phyloP scores from a whole-genome alignment of 441 rosid species.

The Biscutella laevigata region DNA sequence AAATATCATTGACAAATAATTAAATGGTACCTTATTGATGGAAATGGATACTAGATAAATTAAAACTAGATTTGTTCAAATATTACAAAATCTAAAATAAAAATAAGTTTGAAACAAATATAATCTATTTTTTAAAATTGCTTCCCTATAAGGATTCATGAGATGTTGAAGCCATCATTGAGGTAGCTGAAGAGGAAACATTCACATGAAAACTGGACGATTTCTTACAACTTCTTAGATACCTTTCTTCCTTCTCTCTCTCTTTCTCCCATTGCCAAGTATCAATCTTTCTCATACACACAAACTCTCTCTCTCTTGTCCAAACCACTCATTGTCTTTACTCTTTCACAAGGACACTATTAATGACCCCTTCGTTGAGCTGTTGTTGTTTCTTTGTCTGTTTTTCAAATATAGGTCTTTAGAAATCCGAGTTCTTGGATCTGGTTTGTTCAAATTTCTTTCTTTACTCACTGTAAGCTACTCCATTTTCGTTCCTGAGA shows the following conservation, averaged over 20 bases:
- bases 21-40: no score
- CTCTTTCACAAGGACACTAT: constrained; percentile 23
- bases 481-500: constrained; percentile 16
- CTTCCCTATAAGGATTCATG: constrained; percentile 17
- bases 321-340: constrained; percentile 23
- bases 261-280: constrained; percentile 2
- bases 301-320: constrained; percentile 31
- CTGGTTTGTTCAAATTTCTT: constrained; percentile 15
- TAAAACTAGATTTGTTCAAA: no score
- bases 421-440: constrained; percentile 28
- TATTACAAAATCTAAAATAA: no score
- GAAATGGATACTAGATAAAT: no score
- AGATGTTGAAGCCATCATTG: constrained; percentile 25
- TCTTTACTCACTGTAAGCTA: constrained; percentile 5
- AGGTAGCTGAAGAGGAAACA: constrained; percentile 22
- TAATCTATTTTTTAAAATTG: no score
- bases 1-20: no score
- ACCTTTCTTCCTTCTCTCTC: constrained; percentile 40
- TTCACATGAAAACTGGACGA: constrained; percentile 30
- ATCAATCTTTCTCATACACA: constrained; percentile 13
- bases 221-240: constrained; percentile 34
- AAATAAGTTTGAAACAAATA: no score
- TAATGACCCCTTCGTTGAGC: constrained; percentile 29
- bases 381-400: constrained; percentile 31
- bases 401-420: constrained; percentile 18